These are phyloP conservation scores for Candida freyschussii DNA, from an alignment of 1,139 yeast species.

Conservation along the genomic window DNA sequence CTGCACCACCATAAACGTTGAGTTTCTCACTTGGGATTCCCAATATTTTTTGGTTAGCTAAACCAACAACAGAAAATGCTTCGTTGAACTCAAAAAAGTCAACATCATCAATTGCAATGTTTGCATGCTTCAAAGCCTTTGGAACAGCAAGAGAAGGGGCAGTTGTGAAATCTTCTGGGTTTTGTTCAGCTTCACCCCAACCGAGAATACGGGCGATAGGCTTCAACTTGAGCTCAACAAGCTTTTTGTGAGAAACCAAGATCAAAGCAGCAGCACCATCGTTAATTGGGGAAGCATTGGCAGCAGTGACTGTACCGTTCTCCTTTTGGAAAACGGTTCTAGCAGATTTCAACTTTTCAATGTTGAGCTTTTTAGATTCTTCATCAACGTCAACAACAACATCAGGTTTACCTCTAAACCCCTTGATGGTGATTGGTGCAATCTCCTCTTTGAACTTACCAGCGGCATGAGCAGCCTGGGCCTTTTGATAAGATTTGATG, in stretches of 20 bases:
- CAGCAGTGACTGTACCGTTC: slow-evolving; percentile 92
- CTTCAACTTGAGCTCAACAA: slow-evolving; percentile 75
- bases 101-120: slow-evolving; percentile 48
- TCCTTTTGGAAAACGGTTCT: slow-evolving; percentile 92
- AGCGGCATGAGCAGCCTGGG: slow-evolving; percentile 68
- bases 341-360: slow-evolving; percentile 68
- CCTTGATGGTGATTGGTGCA: slow-evolving; percentile 82
- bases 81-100: slow-evolving; percentile 83
- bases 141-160: slow-evolving; percentile 93
- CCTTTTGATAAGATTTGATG: slow-evolving; percentile 64
- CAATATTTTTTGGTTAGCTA: slow-evolving; percentile 79
- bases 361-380: slow-evolving; percentile 68
- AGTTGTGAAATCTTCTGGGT: slow-evolving; percentile 90
- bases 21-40: slow-evolving; percentile 63
- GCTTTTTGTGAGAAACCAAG: slow-evolving; percentile 75
- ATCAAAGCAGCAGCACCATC: slow-evolving; percentile 97
- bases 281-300: slow-evolving; percentile 91
- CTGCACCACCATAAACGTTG: slow-evolving; percentile 97
- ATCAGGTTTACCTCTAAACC: slow-evolving; percentile 91
- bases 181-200: slow-evolving; percentile 98
- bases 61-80: slow-evolving; percentile 94
- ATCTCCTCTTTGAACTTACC: slow-evolving; percentile 83
- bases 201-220: slow-evolving; percentile 87
- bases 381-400: slow-evolving; percentile 63
- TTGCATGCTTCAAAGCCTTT: slow-evolving; percentile 89